These are phyloP conservation scores for Cryptosporidium baileyi DNA, from an alignment of 169 alveolate genomes.

Conservation along the genomic window DNA sequence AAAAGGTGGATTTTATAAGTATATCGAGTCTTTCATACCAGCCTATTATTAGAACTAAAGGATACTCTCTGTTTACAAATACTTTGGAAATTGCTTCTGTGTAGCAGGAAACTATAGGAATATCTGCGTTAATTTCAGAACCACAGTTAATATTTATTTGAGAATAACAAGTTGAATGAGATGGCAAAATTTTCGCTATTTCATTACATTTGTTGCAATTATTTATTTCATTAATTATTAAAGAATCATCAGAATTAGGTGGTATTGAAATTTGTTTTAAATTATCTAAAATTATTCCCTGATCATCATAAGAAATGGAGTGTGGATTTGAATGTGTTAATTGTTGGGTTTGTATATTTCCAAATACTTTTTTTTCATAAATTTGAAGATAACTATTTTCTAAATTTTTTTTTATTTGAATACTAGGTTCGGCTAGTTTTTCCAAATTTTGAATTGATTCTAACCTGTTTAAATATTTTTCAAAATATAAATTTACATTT, in stretches of 20 bases:
- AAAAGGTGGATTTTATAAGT: background rate
- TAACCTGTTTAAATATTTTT: background rate
- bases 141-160: background rate
- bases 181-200: no score
- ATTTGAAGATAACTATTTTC: background rate
- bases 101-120: slow-evolving; percentile 16
- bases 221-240: background rate
- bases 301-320: no score
- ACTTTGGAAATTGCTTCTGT: slow-evolving; percentile 11
- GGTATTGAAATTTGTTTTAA: no score
- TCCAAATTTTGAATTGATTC: background rate
- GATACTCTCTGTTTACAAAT: slow-evolving; percentile 12
- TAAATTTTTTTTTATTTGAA: background rate
- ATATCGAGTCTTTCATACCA: slow-evolving; percentile 25
- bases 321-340: no score
- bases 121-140: background rate
- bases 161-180: background rate
- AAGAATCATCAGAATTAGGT: no score
- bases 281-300: no score
- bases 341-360: background rate
- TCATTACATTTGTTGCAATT: background rate
- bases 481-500: background rate
- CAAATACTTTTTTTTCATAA: no score
- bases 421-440: background rate
- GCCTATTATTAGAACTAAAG: slow-evolving; percentile 15